These are phyloP conservation scores for Diddensiella santjacobensis DNA, from an alignment of 805 yeast genomes.

Conservation along the genomic window DNA sequence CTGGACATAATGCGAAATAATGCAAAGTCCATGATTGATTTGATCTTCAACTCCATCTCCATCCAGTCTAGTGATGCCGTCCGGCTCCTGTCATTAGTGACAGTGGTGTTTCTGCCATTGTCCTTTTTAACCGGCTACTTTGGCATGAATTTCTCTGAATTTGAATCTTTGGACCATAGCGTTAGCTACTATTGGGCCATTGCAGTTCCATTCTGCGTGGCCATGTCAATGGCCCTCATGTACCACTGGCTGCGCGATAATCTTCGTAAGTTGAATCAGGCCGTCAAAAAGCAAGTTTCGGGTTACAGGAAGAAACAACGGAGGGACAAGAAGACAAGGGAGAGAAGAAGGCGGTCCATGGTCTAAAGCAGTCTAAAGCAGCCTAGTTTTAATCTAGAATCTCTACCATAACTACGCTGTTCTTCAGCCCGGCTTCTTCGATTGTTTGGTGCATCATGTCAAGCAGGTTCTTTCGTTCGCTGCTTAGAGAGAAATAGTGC, in stretches of 20 bases:
- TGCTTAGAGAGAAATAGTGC: conserved; percentile 51
- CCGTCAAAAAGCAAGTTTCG: conserved; percentile 1
- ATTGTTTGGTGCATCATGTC: conserved; percentile 53
- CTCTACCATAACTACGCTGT: conserved; percentile 76
- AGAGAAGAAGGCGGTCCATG: background rate
- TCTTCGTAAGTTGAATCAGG: conserved; percentile 12
- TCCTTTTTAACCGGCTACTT: conserved; percentile 61
- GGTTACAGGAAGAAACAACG: background rate
- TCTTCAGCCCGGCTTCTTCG: conserved; percentile 71
- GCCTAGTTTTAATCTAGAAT: conserved; percentile 21
- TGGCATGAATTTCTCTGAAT: conserved; percentile 50
- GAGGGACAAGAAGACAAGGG: conserved; percentile 4
- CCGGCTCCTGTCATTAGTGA: conserved; percentile 50
- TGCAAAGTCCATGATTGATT: conserved; percentile 47
- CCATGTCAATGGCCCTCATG: conserved; percentile 30
- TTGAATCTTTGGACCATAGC: conserved; percentile 38
- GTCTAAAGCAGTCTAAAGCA: background rate
- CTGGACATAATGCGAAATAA: conserved; percentile 51
- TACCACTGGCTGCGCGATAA: conserved; percentile 25
- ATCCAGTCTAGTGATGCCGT: conserved; percentile 54
- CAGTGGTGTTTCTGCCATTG: conserved; percentile 56
- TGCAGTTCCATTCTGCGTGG: conserved; percentile 38
- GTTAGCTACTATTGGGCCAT: conserved; percentile 48
- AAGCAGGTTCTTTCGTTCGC: conserved; percentile 58
- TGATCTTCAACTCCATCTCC: conserved; percentile 56